These are phyloP conservation scores for Spergularia marina DNA, from an alignment of 148 eudicot genomes.

Conservation along the genomic window DNA sequence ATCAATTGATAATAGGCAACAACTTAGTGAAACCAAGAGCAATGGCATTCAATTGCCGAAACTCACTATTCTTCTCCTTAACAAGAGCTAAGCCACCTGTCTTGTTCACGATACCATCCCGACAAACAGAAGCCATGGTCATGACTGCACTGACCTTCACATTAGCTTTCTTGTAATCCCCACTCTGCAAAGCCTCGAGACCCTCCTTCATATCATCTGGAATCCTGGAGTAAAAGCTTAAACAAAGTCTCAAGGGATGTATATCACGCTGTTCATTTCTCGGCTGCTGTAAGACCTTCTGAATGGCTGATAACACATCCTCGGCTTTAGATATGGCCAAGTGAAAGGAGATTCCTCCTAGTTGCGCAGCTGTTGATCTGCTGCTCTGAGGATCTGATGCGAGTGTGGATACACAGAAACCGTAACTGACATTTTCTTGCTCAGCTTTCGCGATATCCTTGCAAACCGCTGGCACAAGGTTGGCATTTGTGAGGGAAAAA, in stretches of 20 bases:
- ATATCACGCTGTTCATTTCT: not conserved
- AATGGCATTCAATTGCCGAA: conserved; percentile 13
- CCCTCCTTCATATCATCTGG: conserved; percentile 6
- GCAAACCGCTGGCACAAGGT: conserved; percentile 10
- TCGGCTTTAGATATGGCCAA: conserved; percentile 9
- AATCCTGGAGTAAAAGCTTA: not conserved
- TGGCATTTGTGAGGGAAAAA: not conserved
- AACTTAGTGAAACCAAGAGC: conserved; percentile 18
- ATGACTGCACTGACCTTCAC: not conserved
- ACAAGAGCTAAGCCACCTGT: not conserved
- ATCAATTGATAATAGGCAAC: conserved; percentile 16
- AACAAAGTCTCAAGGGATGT: not conserved
- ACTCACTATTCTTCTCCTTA: not conserved
- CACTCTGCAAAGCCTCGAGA: conserved; percentile 4
- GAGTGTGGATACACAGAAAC: conserved; percentile 1
- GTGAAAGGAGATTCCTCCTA: conserved; percentile 12
- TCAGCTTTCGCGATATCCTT: conserved; percentile 9
- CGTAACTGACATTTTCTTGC: conserved; percentile 4
- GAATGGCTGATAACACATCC: conserved; percentile 1
- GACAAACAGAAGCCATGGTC: conserved; percentile 7
- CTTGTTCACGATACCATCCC: conserved; percentile 2
- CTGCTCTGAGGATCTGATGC: conserved; percentile 14
- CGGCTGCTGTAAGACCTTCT: not conserved
- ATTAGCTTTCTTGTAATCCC: conserved; percentile 14
- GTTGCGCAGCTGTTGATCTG: conserved; percentile 7